phyloP scores from a whole-genome alignment of 768 basidiomycete genomes.

The Trametes sanguinea region DNA sequence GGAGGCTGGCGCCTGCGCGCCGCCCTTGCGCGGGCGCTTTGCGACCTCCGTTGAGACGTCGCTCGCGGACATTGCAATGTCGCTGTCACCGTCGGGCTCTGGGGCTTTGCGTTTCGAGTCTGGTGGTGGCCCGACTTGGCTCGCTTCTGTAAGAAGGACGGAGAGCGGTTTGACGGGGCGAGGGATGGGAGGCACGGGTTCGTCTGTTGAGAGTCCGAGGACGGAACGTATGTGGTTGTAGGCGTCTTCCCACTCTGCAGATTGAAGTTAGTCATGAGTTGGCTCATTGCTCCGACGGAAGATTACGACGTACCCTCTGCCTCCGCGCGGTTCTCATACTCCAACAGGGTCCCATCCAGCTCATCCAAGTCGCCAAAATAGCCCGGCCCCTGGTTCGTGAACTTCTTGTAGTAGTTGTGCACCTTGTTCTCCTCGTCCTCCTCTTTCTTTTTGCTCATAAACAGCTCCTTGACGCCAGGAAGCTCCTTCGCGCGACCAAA shows the following conservation, averaged over 20 bases:
- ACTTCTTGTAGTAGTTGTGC: constrained; percentile 80
- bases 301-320: constrained; percentile 69
- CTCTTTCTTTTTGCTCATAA: constrained; percentile 80
- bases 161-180: constrained; percentile 34
- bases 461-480: constrained; percentile 95
- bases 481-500: constrained; percentile 97
- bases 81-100: constrained; percentile 44
- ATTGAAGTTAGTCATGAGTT: background rate
- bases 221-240: constrained; percentile 54
- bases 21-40: constrained; percentile 35
- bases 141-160: constrained; percentile 28
- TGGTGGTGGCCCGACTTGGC: constrained; percentile 25
- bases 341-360: constrained; percentile 60
- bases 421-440: constrained; percentile 87
- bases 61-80: constrained; percentile 37
- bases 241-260: constrained; percentile 67
- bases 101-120: constrained; percentile 58
- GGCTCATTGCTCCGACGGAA: too few relatives aligned
- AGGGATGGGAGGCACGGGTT: constrained; percentile 54
- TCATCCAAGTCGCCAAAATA: constrained; percentile 96
- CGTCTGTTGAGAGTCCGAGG: constrained; percentile 53
- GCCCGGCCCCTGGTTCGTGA: constrained; percentile 79
- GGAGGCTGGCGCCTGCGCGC: constrained; percentile 17
- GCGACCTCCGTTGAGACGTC: constrained; percentile 31
- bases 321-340: constrained; percentile 72